Evolutionary conservation across 2,329 filamentous ascomycete species (phyloP).

Genomic region (Tolypocladium guangdongense): DNA sequence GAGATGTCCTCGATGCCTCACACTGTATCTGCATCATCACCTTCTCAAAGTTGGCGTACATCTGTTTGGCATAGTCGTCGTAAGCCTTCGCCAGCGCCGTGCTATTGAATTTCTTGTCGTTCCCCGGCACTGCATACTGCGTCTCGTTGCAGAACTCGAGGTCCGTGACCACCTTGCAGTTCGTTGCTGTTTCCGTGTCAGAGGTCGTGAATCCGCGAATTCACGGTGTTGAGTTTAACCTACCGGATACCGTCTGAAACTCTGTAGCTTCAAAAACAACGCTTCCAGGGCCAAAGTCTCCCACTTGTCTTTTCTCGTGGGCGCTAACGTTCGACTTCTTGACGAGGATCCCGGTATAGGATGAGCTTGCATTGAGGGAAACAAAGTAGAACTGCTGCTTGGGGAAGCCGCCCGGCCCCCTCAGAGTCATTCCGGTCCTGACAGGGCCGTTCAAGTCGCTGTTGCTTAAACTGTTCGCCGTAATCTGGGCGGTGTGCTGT

Average conservation of each 20-base stretch:
- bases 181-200: conserved; percentile 45
- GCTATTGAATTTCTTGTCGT: conserved; percentile 51
- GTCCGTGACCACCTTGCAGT: conserved; percentile 77
- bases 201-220: neutral
- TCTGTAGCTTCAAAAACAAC: conserved; percentile 58
- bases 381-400: conserved; percentile 84
- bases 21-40: conserved; percentile 78
- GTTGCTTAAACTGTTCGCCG: conserved; percentile 36
- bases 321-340: conserved; percentile 41
- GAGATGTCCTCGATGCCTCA: conserved; percentile 59
- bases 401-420: conserved; percentile 54
- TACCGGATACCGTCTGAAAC: conserved; percentile 74
- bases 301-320: conserved; percentile 24
- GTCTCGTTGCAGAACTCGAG: conserved; percentile 83
- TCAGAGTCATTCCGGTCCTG: conserved; percentile 55
- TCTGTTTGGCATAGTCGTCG: conserved; percentile 58
- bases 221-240: conserved; percentile 13
- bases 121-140: conserved; percentile 84
- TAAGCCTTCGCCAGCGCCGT: conserved; percentile 60
- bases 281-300: conserved; percentile 52
- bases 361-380: conserved; percentile 59
- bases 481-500: conserved; percentile 51
- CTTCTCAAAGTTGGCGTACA: conserved; percentile 71
- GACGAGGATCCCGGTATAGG: conserved; percentile 65
- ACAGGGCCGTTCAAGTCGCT: conserved; percentile 36